A percentile compares a stretch with the other conserved stretches of the same genome.
These are phyloP conservation scores for Mortierella sp. DNA, from an alignment of 371 early-diverging fungal genomes.

Conservation along the genomic window DNA sequence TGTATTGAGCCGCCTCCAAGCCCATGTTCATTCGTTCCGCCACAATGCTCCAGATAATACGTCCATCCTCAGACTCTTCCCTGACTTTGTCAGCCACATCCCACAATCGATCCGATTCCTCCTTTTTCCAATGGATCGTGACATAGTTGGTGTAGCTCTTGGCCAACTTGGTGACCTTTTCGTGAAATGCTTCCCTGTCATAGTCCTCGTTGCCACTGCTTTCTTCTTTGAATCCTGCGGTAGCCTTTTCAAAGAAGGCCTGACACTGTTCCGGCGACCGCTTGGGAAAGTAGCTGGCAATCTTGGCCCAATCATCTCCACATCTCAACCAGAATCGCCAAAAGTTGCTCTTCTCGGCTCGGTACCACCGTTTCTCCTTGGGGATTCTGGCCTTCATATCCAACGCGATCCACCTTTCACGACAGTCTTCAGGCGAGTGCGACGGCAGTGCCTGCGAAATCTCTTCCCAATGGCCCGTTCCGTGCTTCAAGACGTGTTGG, in stretches of 20 bases:
- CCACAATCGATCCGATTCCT: conserved; percentile 38
- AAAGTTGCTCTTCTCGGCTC: conserved; percentile 34
- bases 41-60: conserved; percentile 16
- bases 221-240: background rate
- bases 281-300: conserved; percentile 15
- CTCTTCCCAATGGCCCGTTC: conserved; percentile 23
- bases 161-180: conserved; percentile 11
- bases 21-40: conserved; percentile 18
- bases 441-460: conserved; percentile 22
- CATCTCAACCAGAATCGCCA: conserved; percentile 36
- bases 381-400: conserved; percentile 29
- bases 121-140: conserved; percentile 23
- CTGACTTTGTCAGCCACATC: conserved; percentile 13
- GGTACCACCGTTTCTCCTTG: conserved; percentile 34
- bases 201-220: no score
- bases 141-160: background rate
- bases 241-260: conserved; percentile 22
- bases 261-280: conserved; percentile 16
- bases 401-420: conserved; percentile 23
- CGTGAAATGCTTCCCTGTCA: background rate
- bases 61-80: background rate
- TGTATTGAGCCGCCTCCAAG: conserved; percentile 23
- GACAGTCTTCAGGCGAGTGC: conserved; percentile 39
- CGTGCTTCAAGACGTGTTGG: conserved; percentile 47
- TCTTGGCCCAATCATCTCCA: conserved; percentile 14